phyloP scores from a whole-genome alignment of 768 basidiomycete genomes.

The Cubamyces lactineus region DNA sequence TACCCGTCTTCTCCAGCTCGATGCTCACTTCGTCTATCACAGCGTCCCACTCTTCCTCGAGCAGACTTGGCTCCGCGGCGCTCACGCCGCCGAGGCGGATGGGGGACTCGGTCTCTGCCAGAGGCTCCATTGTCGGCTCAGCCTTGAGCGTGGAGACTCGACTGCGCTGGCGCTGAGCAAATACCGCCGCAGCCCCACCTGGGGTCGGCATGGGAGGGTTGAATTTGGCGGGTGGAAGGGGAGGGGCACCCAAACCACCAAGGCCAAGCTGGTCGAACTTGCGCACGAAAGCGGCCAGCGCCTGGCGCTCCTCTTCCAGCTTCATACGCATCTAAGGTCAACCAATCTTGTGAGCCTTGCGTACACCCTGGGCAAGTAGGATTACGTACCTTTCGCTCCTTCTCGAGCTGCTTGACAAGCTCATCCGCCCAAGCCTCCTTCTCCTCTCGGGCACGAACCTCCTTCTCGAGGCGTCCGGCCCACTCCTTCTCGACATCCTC shows the following conservation, averaged over 20 bases:
- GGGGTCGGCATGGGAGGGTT: slow-evolving; percentile 52
- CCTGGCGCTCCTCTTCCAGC: slow-evolving; percentile 77
- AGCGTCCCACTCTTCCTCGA: slow-evolving; percentile 41
- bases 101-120: slow-evolving; percentile 52
- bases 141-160: slow-evolving; percentile 35
- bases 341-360: neutral
- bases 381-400: slow-evolving; percentile 66
- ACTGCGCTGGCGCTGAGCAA: slow-evolving; percentile 49
- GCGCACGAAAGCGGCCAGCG: slow-evolving; percentile 77
- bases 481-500: slow-evolving; percentile 80
- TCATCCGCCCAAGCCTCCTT: slow-evolving; percentile 76
- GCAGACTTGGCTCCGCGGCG: slow-evolving; percentile 37
- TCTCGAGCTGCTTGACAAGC: slow-evolving; percentile 74
- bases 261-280: slow-evolving; percentile 80
- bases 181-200: slow-evolving; percentile 54
- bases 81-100: slow-evolving; percentile 46
- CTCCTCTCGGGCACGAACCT: slow-evolving; percentile 63
- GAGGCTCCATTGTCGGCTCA: slow-evolving; percentile 32
- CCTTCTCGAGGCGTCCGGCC: slow-evolving; percentile 59
- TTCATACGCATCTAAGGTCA: slow-evolving; percentile 52
- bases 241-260: slow-evolving; percentile 36
- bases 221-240: slow-evolving; percentile 43
- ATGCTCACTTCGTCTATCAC: slow-evolving; percentile 37
- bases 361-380: neutral
- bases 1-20: slow-evolving; percentile 30